Conservation (phyloP, 2,329 filamentous ascomycete genomes). For the Phyllosticta citribraziliensis region DNA sequence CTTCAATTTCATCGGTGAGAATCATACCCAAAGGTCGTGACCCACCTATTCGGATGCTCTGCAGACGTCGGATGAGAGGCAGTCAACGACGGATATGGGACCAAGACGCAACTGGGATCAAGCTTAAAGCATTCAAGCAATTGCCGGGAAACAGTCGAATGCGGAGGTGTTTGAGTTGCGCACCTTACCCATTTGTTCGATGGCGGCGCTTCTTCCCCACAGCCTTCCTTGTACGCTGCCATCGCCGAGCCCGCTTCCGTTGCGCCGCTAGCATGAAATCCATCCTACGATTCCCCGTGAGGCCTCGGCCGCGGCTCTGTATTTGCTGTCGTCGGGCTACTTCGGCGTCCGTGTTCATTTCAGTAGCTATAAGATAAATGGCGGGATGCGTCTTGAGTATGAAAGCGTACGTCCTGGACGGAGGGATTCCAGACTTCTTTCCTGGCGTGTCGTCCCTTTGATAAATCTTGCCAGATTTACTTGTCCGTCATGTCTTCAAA, state of each 20-base stretch:
- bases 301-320: not conserved
- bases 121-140: not conserved
- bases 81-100: not conserved
- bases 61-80: not conserved
- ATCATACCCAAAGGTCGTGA: too few relatives aligned
- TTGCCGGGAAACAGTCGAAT: not conserved
- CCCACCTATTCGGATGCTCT: not conserved
- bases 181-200: not conserved
- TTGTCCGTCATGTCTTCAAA: not conserved
- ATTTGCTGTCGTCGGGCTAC: not conserved
- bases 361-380: not conserved
- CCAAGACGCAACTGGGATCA: not conserved
- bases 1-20: too few relatives aligned
- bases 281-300: not conserved
- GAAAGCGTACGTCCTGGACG: not conserved
- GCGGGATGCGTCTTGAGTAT: not conserved
- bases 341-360: not conserved
- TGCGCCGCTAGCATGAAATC: not conserved
- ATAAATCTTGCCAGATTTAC: constrained; percentile 20
- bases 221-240: not conserved
- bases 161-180: not conserved
- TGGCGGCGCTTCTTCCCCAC: not conserved
- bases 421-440: constrained; percentile 16
- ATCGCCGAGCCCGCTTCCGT: not conserved
- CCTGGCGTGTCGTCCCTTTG: constrained; percentile 24